These are phyloP conservation scores for Debaryomyces maramus DNA, from an alignment of 805 yeast genomes.

Conservation along the genomic window DNA sequence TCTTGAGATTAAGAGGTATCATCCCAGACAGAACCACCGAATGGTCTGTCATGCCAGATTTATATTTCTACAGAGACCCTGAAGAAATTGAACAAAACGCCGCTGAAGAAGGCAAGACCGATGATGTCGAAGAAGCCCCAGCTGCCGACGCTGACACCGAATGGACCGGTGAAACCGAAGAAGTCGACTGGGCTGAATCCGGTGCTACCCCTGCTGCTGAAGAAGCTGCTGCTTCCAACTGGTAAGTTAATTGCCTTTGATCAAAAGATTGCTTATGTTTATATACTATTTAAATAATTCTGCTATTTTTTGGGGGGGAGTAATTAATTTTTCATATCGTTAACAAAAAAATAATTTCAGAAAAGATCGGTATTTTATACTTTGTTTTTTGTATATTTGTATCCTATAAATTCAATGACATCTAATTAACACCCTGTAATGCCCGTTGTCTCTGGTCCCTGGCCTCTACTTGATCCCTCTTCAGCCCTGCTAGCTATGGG, in stretches of 20 bases:
- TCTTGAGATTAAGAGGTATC: conserved; percentile 97
- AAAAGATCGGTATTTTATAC: conserved; percentile 13
- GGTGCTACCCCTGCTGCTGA: conserved; percentile 61
- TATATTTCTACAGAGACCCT: conserved; percentile 99
- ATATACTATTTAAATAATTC: conserved; percentile 6
- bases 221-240: conserved; percentile 67
- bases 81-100: conserved; percentile 92
- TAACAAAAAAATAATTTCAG: conserved; percentile 12
- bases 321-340: conserved; percentile 6
- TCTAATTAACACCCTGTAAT: conserved; percentile 4
- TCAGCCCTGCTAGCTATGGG: too few relatives aligned
- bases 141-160: conserved; percentile 59
- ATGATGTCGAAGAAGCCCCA: conserved; percentile 61
- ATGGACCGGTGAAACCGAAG: conserved; percentile 57
- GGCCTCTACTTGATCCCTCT: too few relatives aligned
- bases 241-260: conserved; percentile 29
- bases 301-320: conserved; percentile 13
- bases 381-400: conserved; percentile 15
- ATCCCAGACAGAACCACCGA: conserved; percentile 93
- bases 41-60: conserved; percentile 99
- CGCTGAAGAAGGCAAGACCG: conserved; percentile 54
- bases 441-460: too few relatives aligned
- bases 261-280: conserved; percentile 1
- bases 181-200: conserved; percentile 65
- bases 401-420: conserved; percentile 19